Evolutionary conservation across 371 early-diverging fungal species (phyloP).

Genomic region (Entomophthora muscae): DNA sequence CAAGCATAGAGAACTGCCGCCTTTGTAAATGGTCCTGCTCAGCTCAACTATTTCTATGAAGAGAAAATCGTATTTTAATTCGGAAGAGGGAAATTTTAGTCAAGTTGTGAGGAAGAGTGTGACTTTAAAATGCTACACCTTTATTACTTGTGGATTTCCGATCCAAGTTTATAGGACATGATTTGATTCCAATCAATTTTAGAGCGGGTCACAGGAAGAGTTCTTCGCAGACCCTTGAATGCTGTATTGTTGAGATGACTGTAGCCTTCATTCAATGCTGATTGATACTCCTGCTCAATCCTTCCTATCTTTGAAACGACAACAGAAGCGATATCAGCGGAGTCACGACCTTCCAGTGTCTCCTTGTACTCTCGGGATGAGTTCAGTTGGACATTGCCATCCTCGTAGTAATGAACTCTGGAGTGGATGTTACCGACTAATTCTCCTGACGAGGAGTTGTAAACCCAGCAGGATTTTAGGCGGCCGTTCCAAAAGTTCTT

Average conservation of each 20-base stretch:
- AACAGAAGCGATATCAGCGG: not conserved
- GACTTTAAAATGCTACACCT: too few species aligned
- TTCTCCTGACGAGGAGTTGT: constrained; percentile 28
- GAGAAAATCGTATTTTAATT: too few species aligned
- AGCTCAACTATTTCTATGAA: too few species aligned
- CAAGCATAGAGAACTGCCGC: too few species aligned
- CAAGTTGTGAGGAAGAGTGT: too few species aligned
- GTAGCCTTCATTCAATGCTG: constrained; percentile 64
- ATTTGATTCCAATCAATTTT: constrained; percentile 86
- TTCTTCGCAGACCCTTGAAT: constrained; percentile 79
- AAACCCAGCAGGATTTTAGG: constrained; percentile 72
- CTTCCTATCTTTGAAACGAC: constrained; percentile 4
- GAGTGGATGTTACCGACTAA: constrained; percentile 52
- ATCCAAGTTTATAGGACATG: not conserved
- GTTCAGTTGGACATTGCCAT: constrained; percentile 92
- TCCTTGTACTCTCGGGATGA: constrained; percentile 43
- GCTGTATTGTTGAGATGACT: constrained; percentile 59
- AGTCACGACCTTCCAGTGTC: constrained; percentile 7
- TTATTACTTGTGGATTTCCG: not conserved
- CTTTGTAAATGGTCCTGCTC: too few species aligned
- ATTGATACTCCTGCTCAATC: constrained; percentile 64
- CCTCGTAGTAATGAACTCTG: constrained; percentile 93
- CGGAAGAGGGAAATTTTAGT: too few species aligned
- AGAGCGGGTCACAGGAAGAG: constrained; percentile 76
- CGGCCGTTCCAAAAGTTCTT: constrained; percentile 90